These are phyloP conservation scores for Auriscalpium orientale DNA, from an alignment of 768 basidiomycete species.

Conservation along the genomic window DNA sequence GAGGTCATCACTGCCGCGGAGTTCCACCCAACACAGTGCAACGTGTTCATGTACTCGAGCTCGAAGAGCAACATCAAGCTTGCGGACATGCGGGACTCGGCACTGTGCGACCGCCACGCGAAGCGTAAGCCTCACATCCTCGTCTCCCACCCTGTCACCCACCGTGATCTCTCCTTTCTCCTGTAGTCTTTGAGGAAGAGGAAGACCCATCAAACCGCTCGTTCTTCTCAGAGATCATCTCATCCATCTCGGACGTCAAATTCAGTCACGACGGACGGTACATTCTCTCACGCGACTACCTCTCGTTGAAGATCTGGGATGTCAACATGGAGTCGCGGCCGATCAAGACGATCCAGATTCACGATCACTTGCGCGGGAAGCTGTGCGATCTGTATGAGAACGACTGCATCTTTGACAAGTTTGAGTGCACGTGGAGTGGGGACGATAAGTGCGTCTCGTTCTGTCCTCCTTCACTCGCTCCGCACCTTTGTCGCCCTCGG, in stretches of 20 bases:
- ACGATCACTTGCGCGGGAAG: conserved; percentile 95
- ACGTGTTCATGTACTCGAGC: conserved; percentile 98
- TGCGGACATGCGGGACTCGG: conserved; percentile 98
- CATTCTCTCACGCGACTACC: conserved; percentile 93
- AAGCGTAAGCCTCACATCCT: conserved; percentile 61
- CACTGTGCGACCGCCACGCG: conserved; percentile 90
- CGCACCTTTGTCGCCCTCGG: not conserved
- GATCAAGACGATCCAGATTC: conserved; percentile 95
- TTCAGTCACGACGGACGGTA: conserved; percentile 97
- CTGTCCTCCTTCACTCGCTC: too few relatives aligned
- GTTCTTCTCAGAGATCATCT: conserved; percentile 99
- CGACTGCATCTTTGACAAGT: conserved; percentile 99
- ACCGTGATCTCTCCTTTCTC: conserved; percentile 1
- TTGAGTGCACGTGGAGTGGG: conserved; percentile 97
- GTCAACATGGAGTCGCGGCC: conserved; percentile 98
- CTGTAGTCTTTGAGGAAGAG: conserved; percentile 92
- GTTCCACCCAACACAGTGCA: conserved; percentile 97
- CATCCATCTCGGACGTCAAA: conserved; percentile 98
- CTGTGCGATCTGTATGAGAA: conserved; percentile 99
- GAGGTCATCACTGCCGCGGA: conserved; percentile 99
- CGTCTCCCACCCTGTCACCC: not conserved
- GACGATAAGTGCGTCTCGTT: conserved; percentile 80
- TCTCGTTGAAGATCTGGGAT: conserved; percentile 99
- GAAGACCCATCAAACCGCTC: conserved; percentile 96
- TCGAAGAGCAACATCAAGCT: conserved; percentile 99